Evolutionary conservation across 2,329 filamentous ascomycete genomes (phyloP), one percentile per base, ranked within the genome.

Genomic region (Scytalidium sp.): DNA sequence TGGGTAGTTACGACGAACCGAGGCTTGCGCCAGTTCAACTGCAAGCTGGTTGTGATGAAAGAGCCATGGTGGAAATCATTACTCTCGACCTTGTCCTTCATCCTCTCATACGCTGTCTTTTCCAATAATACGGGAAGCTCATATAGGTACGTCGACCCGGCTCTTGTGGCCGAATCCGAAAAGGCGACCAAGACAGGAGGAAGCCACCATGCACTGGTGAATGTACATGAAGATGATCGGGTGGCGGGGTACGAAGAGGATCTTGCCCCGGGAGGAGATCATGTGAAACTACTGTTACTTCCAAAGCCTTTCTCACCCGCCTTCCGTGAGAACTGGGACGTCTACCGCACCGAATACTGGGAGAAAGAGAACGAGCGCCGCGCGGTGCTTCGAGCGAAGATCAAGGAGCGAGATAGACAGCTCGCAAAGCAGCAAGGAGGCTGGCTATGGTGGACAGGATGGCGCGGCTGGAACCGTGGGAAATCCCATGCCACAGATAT

Each of bases 251-350:
- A 90, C 49, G 92, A 97, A 64, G 93, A 97, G 69, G 94, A 97
- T 63, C 78, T 99, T 41, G 87, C 90, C 1, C 84, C 89, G 0
- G 93, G 92, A 0, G 94, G 94, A 2, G 91, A 97, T 70, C 88
- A 93, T 64, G 86, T 99, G 60, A 94, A 96, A 68, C 79, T 99
- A 1, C 75, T 97, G 17, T 76, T 99, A 7, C 80, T 97, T 10
- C 90, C 94, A 1, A 99, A 99, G 66, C 91, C 92, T 0, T 99
- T 99, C 64, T 95, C 90, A 5, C 87, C 94, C 0, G 90, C 90
- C 43, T 99, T 99, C 64, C 81, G 94, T 19, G 92, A 97, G 67
- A 96, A 96, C 57, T 99, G 94, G 94, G 94, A 99, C 64, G 78
- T 93, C 15, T 99, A 95, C 69, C 81, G 94, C 47, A 85, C 87